Evolutionary conservation across 2,329 filamentous ascomycete species (phyloP), one percentile per base, ranked within the genome.

Genomic region (Cryphonectria carpinicola): DNA sequence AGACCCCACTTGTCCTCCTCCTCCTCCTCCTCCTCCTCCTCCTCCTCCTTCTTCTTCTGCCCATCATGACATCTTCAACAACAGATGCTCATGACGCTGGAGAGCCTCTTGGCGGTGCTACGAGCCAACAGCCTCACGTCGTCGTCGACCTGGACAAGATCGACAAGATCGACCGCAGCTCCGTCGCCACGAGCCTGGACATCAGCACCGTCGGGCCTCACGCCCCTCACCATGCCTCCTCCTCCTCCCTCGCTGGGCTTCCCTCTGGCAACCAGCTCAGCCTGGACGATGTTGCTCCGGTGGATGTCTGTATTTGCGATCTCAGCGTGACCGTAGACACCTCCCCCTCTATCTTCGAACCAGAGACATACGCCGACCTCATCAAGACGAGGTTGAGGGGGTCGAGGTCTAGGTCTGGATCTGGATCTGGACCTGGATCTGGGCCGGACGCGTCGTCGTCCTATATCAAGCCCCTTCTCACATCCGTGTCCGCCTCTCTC

Each of bases 401-500:
- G n/a, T 63, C 61, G 76, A 69, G 82, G 76, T 54, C 80, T 22
- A 6, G 46, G 76, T 56, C 80, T 11, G 10, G 37, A 7, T 39
- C 37, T 39, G 37, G 10, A 39, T 13, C 37, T 11, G 37, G 37
- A 39, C 10, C 37, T 81, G 72, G 79, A 61, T 65, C 74, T 81
- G 72, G 79, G 60, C 66, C 74, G 75, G 70, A 76, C 66, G 64
- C 70, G 69, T 64, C 69, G 41, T 70, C 46, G 46, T 49, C 76
- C 73, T 82, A 80, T 5, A 80, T 80, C 71, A 88, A 88, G 76
- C 79, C 81, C 7, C 87, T 94, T 14, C 81, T 94, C 13, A 82
- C 89, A 67, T 86, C 87, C 41, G 87, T 94, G 62, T 87, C 86
- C 73, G 90, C 90, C 2, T 85, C 88, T 35, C 86, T 94, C 77